These are phyloP conservation scores for Reutealis trisperma DNA, from an alignment of 345 rosid genomes.

Conservation along the genomic window DNA sequence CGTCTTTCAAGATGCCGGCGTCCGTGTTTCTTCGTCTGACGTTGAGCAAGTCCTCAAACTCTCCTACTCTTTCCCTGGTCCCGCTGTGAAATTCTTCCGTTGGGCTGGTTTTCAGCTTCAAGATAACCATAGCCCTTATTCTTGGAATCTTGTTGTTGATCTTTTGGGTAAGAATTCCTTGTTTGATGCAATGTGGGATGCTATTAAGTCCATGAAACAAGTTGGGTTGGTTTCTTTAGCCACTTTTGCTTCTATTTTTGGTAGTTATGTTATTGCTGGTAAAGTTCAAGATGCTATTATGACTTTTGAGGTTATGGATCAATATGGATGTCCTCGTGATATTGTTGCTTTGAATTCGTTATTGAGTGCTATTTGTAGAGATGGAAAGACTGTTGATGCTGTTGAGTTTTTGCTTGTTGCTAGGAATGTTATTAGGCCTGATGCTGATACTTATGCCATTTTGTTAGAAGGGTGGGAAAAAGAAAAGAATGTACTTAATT, in stretches of 20 bases:
- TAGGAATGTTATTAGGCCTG: slow-evolving; percentile 44
- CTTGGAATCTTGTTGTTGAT: slow-evolving; percentile 74
- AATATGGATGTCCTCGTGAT: slow-evolving; percentile 45
- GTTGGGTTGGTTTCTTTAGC: slow-evolving; percentile 52
- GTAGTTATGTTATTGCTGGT: slow-evolving; percentile 50
- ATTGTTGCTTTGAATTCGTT: slow-evolving; percentile 56
- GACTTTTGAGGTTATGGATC: slow-evolving; percentile 58
- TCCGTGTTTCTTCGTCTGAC: slow-evolving; percentile 44
- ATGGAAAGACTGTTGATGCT: slow-evolving; percentile 46
- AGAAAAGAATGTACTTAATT: slow-evolving; percentile 39
- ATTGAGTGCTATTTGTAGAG: slow-evolving; percentile 64
- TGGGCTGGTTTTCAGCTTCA: slow-evolving; percentile 55
- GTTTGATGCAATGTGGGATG: slow-evolving; percentile 77
- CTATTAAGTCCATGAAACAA: slow-evolving; percentile 53
- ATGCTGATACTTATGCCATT: slow-evolving; percentile 53
- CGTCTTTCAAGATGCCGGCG: slow-evolving; percentile 39
- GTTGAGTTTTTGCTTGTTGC: slow-evolving; percentile 40
- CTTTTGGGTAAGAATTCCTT: slow-evolving; percentile 54
- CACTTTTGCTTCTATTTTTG: slow-evolving; percentile 63
- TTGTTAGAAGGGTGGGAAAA: slow-evolving; percentile 68
- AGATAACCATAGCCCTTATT: slow-evolving; percentile 55
- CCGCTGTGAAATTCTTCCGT: slow-evolving; percentile 63
- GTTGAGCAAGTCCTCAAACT: slow-evolving; percentile 59
- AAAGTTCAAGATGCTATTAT: slow-evolving; percentile 42
- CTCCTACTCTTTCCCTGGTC: slow-evolving; percentile 53